Evolutionary conservation across 2,329 filamentous ascomycete species (phyloP), one percentile per base, ranked within the genome.

Genomic region (Ascochyta clinopodiicola): DNA sequence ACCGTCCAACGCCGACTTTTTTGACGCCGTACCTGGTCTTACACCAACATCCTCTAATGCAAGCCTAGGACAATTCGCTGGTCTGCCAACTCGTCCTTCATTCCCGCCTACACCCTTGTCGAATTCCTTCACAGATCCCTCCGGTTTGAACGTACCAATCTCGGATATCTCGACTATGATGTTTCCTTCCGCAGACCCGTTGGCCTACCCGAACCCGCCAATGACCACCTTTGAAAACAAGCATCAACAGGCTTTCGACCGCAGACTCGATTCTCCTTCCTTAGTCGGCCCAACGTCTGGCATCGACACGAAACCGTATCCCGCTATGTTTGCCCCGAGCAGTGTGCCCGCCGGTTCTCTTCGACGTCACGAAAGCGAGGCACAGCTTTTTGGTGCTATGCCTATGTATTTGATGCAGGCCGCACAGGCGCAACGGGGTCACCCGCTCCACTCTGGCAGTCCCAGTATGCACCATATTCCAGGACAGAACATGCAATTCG

Each of bases 181-280:
- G 88, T 94, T 94, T 67, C 88, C 89, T 1, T 88, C 89, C 0
- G 83, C 85, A 31, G 90, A 94, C 65, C 89, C 90, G 0, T 89
- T 94, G 60, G 88, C 88, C 0, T 95, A 94, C 66, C 90, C 89
- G 0, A 91, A 88, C 66, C 89, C 91, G 61, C 87, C 89, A 0
- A 85, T 89, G 79, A 87, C 88, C 29, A 80, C 77, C 0, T 81
- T 81, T 56, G 80, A 82, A 56, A 81, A 79, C 61, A 78, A 72
- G 50, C 65, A 71, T 29, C 63, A 65, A 5, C 69, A 71, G 46
- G 44, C 57, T 27, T 73, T 71, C 31, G 62, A 68, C 4, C 62
- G 63, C 38, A 68, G 68, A 40, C 61, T 61, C 4, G 63, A 61
- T 7, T 57, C 67, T 1, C 61, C 69, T 9, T 62, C 53, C 13